These are phyloP conservation scores for Vicia sativa DNA, from an alignment of 306 rosid species.

Conservation along the genomic window DNA sequence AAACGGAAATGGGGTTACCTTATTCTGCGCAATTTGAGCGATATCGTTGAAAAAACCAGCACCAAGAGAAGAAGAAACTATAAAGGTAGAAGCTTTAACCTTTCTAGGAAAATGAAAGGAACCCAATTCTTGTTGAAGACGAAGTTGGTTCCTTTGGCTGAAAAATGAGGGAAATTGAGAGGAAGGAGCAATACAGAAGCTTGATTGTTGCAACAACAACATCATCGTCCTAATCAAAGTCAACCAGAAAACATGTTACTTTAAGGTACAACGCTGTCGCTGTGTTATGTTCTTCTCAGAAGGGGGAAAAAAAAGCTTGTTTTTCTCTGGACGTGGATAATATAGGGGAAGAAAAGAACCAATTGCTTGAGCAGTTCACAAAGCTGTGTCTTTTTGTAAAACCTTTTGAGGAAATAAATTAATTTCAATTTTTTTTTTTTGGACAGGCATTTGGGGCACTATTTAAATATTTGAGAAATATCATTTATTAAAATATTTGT, in stretches of 20 bases:
- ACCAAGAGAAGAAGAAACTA: conserved; percentile 44
- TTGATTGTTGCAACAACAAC: conserved; percentile 42
- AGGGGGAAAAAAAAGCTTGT: too few relatives aligned
- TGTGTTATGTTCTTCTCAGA: not conserved
- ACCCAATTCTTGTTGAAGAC: conserved; percentile 7
- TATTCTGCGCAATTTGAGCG: conserved; percentile 67
- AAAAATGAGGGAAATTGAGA: conserved; percentile 31
- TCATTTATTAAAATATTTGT: too few relatives aligned
- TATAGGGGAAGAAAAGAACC: not conserved
- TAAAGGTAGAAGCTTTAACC: conserved; percentile 39
- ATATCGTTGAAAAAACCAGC: conserved; percentile 53
- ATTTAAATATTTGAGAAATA: too few relatives aligned
- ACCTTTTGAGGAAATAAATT: too few relatives aligned
- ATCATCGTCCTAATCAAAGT: conserved; percentile 39
- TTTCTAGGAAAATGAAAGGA: conserved; percentile 35
- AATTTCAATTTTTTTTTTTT: too few relatives aligned
- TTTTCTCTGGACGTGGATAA: not conserved
- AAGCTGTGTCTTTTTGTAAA: not conserved
- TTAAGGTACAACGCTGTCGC: not conserved
- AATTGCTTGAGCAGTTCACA: not conserved
- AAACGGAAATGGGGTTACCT: conserved; percentile 50
- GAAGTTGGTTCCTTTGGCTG: conserved; percentile 20
- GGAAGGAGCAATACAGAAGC: conserved; percentile 40
- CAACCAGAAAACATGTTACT: conserved; percentile 14
- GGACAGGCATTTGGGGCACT: too few relatives aligned